Conservation (phyloP, 2,329 filamentous ascomycete genomes). For the Penicillium sp. region DNA sequence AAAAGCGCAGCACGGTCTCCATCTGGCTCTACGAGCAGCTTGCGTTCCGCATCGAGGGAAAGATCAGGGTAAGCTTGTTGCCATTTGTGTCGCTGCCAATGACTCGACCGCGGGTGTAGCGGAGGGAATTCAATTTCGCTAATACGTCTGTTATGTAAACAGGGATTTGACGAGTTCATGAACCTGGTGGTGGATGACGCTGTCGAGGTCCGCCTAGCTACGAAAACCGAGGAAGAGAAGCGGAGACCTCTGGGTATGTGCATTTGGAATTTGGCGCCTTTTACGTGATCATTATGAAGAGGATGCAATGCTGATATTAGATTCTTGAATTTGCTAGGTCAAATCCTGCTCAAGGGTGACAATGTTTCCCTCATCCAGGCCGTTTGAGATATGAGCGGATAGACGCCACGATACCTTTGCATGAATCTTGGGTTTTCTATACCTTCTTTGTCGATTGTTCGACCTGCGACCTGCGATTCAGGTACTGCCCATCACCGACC, state of each 20-base stretch:
- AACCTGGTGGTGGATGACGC: slow-evolving; percentile 96
- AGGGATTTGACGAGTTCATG: slow-evolving; percentile 99
- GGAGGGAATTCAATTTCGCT: background rate
- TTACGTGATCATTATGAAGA: background rate
- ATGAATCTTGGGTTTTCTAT: slow-evolving; percentile 2
- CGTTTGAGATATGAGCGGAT: slow-evolving; percentile 24
- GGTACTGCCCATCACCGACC: slow-evolving; percentile 61
- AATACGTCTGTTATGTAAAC: background rate
- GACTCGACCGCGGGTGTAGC: background rate
- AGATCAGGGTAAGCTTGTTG: slow-evolving; percentile 67
- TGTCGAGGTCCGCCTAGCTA: slow-evolving; percentile 79
- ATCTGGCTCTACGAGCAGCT: slow-evolving; percentile 98
- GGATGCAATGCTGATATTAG: too few relatives aligned
- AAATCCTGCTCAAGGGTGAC: slow-evolving; percentile 82
- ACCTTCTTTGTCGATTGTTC: slow-evolving; percentile 6
- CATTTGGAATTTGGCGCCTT: slow-evolving; percentile 16
- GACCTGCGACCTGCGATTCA: slow-evolving; percentile 27
- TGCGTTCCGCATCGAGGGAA: slow-evolving; percentile 88
- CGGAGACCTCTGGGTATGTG: slow-evolving; percentile 67
- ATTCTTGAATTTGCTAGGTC: slow-evolving; percentile 47
- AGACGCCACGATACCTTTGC: background rate
- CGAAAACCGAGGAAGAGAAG: slow-evolving; percentile 73
- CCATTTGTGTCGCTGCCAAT: background rate
- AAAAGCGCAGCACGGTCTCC: slow-evolving; percentile 73
- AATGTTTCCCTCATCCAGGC: slow-evolving; percentile 76